Base-by-base conservation (phyloP, 2,329 filamentous ascomycete species). In the Shiraia sp. region DNA sequence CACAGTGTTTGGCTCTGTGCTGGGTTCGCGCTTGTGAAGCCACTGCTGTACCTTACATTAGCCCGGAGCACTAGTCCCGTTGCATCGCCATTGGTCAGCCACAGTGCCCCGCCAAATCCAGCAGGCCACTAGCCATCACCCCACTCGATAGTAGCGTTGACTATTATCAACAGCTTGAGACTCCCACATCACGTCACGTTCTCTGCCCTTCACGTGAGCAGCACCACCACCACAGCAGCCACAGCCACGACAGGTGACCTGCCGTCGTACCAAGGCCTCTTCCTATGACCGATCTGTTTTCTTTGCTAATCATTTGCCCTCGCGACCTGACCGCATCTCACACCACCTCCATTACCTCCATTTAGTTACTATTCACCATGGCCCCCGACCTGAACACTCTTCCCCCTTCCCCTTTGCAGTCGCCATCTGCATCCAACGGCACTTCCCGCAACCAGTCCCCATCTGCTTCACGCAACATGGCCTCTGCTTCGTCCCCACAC, bases 401-500 rank as follows among this genome's bases (percentile, higher is more conserved):
- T 10, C 78, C 79, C 35, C 72, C 76, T 8, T 79, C 77, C 19
- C 68, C 68, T 28, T 68, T 72, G 28, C 59, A 69, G 14, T 63
- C 67, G 36, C 62, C 60, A 40, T 61, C 68, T 10, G 52, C 57
- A 30, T 63, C 49, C 40, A 53, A 40, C 56, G 45, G 36, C 45
- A 40, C 36, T 22, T 49, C 49, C 19, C 52, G 51, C 40, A 55
- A 42, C 30, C 57, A 52, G 43, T 51, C 57, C 60, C 60, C 62
- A 59, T 54, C 67, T 55, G 62, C 70, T 60, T 54, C 72, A 67
- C 67, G 71, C 70, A 55, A 57, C 45, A 61, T 65, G 53, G 36
- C 34, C 12, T 80, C 82, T 26, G 78, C 85, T 54, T 82, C 82
- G 35, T 80, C 85, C 24, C 82, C 86, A 28, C 78, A 81, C 48